Conservation (phyloP, 352 stramenopile genomes). For the Thalassiosira exigua region DNA sequence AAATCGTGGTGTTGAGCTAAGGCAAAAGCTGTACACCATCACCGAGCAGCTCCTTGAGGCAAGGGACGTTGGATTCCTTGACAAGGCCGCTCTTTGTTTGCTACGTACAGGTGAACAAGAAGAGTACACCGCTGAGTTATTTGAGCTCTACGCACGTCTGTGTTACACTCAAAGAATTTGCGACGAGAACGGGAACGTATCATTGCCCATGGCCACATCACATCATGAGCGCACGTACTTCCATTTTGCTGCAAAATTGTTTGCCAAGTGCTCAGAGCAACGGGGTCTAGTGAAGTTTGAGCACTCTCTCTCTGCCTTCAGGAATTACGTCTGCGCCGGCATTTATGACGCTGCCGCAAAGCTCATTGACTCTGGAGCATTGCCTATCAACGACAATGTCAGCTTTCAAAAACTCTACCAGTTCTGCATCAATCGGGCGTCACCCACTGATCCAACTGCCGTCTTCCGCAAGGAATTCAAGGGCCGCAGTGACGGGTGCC, state of each 20-base stretch:
- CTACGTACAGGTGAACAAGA: conserved; percentile 49
- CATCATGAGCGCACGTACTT: conserved; percentile 51
- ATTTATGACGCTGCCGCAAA: conserved; percentile 20
- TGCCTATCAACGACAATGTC: conserved; percentile 14
- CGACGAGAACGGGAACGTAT: conserved; percentile 25
- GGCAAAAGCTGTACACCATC: conserved; percentile 45
- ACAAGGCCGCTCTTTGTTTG: conserved; percentile 57
- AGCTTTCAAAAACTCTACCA: conserved; percentile 4
- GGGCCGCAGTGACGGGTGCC: too few relatives aligned
- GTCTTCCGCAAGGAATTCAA: too few relatives aligned
- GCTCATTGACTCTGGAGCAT: conserved; percentile 9
- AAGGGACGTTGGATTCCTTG: conserved; percentile 53
- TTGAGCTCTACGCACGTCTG: conserved; percentile 51
- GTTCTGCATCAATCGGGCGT: conserved; percentile 4
- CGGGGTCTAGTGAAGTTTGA: conserved; percentile 2
- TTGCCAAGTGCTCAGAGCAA: conserved; percentile 25
- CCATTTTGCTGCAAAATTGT: conserved; percentile 41
- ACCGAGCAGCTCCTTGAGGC: conserved; percentile 51
- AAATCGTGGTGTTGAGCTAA: conserved; percentile 26
- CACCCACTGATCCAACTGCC: too few relatives aligned
- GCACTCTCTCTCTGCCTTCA: conserved; percentile 12
- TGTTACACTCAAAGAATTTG: conserved; percentile 34
- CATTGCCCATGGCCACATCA: conserved; percentile 24
- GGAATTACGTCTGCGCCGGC: conserved; percentile 23
- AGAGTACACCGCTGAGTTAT: conserved; percentile 38